Evolutionary conservation across 2,329 filamentous ascomycete genomes (phyloP).

Genomic region (Sarocladiaceae sp.): DNA sequence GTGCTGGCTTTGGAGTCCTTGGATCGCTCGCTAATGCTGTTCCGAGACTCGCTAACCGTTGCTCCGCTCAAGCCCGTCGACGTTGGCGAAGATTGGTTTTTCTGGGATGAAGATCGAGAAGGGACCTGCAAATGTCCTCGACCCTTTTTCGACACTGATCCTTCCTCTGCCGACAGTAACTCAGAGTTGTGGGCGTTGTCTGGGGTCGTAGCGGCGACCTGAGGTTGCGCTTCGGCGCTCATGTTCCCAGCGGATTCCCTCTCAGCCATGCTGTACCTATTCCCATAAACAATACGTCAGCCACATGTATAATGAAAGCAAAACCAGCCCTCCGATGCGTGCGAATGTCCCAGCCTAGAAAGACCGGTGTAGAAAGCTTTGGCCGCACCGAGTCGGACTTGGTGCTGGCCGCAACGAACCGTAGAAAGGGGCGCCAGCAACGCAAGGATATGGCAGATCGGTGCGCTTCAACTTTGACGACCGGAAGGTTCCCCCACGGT

Average conservation of each 20-base stretch:
- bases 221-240: conserved; percentile 27
- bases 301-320: too few species aligned
- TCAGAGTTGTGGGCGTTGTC: conserved; percentile 42
- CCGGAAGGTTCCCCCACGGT: too few species aligned
- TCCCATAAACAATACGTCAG: background rate
- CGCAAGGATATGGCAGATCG: too few species aligned
- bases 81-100: conserved; percentile 55
- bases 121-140: conserved; percentile 53
- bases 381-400: too few species aligned
- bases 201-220: conserved; percentile 24
- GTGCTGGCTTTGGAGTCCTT: conserved; percentile 64
- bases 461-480: too few species aligned
- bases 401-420: too few species aligned
- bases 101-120: conserved; percentile 58
- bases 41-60: conserved; percentile 54
- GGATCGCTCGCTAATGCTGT: conserved; percentile 60
- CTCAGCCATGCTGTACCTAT: conserved; percentile 24
- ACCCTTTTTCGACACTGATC: conserved; percentile 41
- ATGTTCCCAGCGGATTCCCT: conserved; percentile 21
- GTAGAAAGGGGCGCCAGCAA: background rate
- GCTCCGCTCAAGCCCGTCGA: conserved; percentile 57
- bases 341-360: too few species aligned
- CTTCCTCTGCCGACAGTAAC: conserved; percentile 36
- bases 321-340: too few species aligned
- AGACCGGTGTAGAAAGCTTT: too few species aligned